Base-by-base conservation (phyloP, 495 filamentous ascomycete genomes). In the Penicillium bialowiezense region DNA sequence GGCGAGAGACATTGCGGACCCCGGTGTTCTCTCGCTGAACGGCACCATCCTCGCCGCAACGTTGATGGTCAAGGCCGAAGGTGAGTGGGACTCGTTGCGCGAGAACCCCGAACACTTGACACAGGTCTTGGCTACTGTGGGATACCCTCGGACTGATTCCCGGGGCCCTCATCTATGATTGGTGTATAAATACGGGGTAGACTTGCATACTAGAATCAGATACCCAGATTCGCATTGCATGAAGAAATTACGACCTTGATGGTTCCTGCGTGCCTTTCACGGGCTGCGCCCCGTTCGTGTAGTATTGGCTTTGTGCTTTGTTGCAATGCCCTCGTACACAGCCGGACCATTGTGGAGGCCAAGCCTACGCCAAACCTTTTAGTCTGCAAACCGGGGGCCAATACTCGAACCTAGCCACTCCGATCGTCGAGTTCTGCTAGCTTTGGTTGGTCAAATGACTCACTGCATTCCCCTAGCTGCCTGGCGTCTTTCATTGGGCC, bases 21-120 rank as follows among this genome's bases (percentile, higher is more conserved):
- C 82, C 3, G 87, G 86, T 0, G 71, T 72, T 34, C 65, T 91
- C 14, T 77, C 80, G 12, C 62, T 92, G 17, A 92, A 95, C 51
- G 89, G 89, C 15, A 92, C 89, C 0, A 70, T 90, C 39, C 68
- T 95, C 15, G 89, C 83, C n/a, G 88, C 86, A 1, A 92, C 87
- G 23, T 71, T 91, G 38, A 82, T 95, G 71, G 89, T 95, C 12
- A 92, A 91, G 68, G 78, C 65, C 15, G 68, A 86, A 57, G 71
- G 63, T 13, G 86, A 91, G 68, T 91, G 86, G 85, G 76, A 89
- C 58, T 64, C 72, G 9, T 51, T 93, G 44, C 60, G 75, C 24
- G 64, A 61, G 18, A 68, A 82, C 39, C 74, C 74, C 14, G 67
- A 67, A 12, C 63, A 70, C 49, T 57, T 91, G 44, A 59, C 65